phyloP scores from a whole-genome alignment of 202 grass and related monocot genomes.

The Panicum virgatum region DNA sequence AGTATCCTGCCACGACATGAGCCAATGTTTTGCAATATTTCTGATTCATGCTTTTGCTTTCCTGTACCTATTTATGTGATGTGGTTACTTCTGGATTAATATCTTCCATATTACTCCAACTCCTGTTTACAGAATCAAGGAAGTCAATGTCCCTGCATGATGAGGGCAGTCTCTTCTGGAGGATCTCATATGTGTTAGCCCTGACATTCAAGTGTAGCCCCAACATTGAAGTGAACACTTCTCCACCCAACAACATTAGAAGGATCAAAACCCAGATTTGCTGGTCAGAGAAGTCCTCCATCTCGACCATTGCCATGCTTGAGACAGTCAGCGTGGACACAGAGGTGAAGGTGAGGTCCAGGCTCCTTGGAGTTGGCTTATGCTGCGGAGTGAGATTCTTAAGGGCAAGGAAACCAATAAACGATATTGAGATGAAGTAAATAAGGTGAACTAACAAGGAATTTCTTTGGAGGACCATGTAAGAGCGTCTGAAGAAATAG shows the following conservation, averaged over 20 bases:
- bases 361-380: slow-evolving; percentile 5
- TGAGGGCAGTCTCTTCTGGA: slow-evolving; percentile 10
- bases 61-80: slow-evolving; percentile 13
- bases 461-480: slow-evolving; percentile 30
- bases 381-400: slow-evolving; percentile 18
- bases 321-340: slow-evolving; percentile 51
- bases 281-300: slow-evolving; percentile 49
- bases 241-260: slow-evolving; percentile 57
- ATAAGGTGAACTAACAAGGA: slow-evolving; percentile 31
- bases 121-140: slow-evolving; percentile 9
- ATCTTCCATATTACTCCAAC: background rate
- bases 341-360: slow-evolving; percentile 47
- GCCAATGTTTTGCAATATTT: slow-evolving; percentile 33
- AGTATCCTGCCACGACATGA: slow-evolving; percentile 47
- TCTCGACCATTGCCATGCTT: slow-evolving; percentile 57
- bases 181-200: background rate
- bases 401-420: slow-evolving; percentile 29
- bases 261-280: slow-evolving; percentile 51
- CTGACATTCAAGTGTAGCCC: slow-evolving; percentile 40
- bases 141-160: slow-evolving; percentile 33
- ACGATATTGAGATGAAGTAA: slow-evolving; percentile 38
- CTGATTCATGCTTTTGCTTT: slow-evolving; percentile 29
- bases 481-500: background rate
- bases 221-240: slow-evolving; percentile 48
- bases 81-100: slow-evolving; percentile 30